phyloP scores from a whole-genome alignment of 169 alveolate species.

The Babesia ovata region DNA sequence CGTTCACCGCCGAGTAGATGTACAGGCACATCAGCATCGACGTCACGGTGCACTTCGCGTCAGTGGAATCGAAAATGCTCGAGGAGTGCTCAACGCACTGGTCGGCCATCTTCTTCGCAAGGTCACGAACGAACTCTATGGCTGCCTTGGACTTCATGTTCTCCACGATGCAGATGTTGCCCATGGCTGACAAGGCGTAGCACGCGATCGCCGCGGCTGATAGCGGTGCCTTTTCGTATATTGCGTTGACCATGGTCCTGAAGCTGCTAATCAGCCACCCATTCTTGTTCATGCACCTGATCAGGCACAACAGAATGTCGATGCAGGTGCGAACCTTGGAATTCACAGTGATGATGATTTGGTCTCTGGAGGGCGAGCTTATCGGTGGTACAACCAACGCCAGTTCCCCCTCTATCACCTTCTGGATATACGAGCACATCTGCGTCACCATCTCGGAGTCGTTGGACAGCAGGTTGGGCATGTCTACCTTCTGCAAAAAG shows the following conservation, averaged over 20 bases:
- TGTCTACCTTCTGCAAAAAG: constrained; percentile 18
- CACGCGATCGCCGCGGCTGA: constrained; percentile 33
- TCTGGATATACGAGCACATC: constrained; percentile 35
- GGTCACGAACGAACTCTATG: constrained; percentile 40
- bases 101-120: constrained; percentile 50
- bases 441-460: constrained; percentile 1
- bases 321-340: constrained; percentile 35
- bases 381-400: background rate
- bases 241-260: constrained; percentile 1
- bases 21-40: constrained; percentile 29
- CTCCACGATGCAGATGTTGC: constrained; percentile 49
- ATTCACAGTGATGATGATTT: constrained; percentile 22
- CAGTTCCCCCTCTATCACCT: constrained; percentile 37
- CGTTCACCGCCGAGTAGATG: constrained; percentile 23
- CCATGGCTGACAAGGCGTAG: constrained; percentile 43
- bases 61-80: constrained; percentile 3
- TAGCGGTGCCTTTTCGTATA: constrained; percentile 24
- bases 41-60: background rate
- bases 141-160: constrained; percentile 37
- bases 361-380: constrained; percentile 30
- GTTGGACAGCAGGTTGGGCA: constrained; percentile 3
- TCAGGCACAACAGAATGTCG: constrained; percentile 26
- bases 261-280: background rate
- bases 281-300: constrained; percentile 6
- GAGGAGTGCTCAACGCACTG: constrained; percentile 38